Evolutionary conservation across 2,329 filamentous ascomycete genomes (phyloP).

Genomic region (Harringtonia aguacate): DNA sequence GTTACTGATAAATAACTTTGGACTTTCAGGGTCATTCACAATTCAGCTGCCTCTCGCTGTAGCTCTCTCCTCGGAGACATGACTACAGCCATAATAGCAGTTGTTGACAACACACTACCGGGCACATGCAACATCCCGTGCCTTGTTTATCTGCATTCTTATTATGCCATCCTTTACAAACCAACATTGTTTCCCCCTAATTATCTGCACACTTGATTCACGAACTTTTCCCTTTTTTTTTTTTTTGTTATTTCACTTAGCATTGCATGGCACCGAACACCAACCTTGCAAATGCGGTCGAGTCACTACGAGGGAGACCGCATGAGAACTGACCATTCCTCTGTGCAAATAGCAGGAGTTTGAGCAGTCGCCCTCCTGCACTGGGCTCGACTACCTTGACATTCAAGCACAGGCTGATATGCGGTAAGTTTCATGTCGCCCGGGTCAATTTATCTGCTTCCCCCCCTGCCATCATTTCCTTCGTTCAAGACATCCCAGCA

Average conservation of each 20-base stretch:
- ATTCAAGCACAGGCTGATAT: conserved; percentile 41
- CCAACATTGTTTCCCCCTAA: too few relatives aligned
- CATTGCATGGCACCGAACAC: too few relatives aligned
- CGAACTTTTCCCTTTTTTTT: conserved; percentile 21
- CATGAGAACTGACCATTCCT: conserved; percentile 13
- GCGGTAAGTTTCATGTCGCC: conserved; percentile 32
- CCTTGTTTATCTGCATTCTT: too few relatives aligned
- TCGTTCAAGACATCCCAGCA: too few relatives aligned
- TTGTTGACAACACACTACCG: background rate
- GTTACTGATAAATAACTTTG: background rate
- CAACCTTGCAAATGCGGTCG: background rate
- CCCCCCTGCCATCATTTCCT: too few relatives aligned
- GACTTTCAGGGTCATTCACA: background rate
- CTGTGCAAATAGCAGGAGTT: conserved; percentile 34
- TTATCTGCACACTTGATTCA: too few relatives aligned
- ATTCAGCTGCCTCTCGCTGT: conserved; percentile 1
- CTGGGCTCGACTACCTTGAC: conserved; percentile 43
- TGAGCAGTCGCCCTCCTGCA: conserved; percentile 37
- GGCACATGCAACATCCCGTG: too few relatives aligned
- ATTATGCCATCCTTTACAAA: too few relatives aligned
- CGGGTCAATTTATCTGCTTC: background rate
- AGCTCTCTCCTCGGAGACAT: conserved; percentile 5
- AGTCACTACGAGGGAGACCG: background rate
- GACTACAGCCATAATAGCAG: background rate
- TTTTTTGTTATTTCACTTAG: too few relatives aligned